Evolutionary conservation across 139 green algal species (phyloP), one percentile per base, ranked within the genome.

Genomic region (Auxenochlorella protothecoides): DNA sequence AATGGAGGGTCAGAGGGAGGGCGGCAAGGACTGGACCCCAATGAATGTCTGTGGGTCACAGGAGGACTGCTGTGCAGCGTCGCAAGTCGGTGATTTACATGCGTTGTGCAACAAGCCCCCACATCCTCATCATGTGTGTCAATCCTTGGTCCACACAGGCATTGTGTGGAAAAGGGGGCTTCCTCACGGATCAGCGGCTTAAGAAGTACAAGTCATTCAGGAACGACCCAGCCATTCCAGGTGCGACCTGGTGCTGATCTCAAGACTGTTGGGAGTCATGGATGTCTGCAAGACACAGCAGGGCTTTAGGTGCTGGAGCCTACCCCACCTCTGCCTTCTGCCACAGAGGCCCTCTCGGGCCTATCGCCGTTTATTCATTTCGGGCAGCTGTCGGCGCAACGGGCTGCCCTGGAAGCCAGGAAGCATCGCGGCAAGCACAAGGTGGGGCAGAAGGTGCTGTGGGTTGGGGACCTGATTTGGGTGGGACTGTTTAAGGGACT

Each of bases 281-380:
- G 27, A 44, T 44, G 27, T 44, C 27, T 44, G 27, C 27, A 44
- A 44, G 27, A 1, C 27, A 44, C 27, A 44, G 27, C 27, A 44
- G 27, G 27, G 27, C 27, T 44, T 44, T 1, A 44, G 27, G 27
- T 44, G 27, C 27, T 44, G 27, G 27, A 44, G 27, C 27, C 27
- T 44, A 44, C 27, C 27, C 27, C 27, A 44, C 27, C 27, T 44
- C 27, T 44, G 27, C 27, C 27, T 1, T 44, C 27, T 44, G 27
- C 27, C 27, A 44, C 27, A 44, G 68, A 84, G 16, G 88, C 86
- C 6, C 74, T 97, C 3, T 94, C 85, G 56, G 77, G 83, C 68
- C 81, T 98, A 63, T 97, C 90, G 0, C 87, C 92, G 14, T 98
- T 89, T 72, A 78, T 98, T 5, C 92, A 97, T 78, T 97, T 93